A percentile compares a stretch with the other conserved stretches of the same genome.
Conservation (phyloP, 1,284 basidiomycete species). For the Cryptococcus jaspeensis region DNA sequence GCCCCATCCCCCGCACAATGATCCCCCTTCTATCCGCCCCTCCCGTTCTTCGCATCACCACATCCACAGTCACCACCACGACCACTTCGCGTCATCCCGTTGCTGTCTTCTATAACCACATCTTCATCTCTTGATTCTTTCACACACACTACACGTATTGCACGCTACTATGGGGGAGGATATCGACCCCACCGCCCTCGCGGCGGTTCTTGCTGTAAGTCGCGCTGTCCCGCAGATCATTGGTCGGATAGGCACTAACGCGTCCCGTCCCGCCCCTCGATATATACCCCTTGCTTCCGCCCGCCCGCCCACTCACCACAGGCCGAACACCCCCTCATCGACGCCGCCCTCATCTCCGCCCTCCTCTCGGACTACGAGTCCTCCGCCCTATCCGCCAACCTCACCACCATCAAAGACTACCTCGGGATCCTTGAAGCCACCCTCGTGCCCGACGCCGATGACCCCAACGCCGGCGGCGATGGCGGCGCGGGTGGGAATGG, state of each 20-base stretch:
- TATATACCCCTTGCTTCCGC: not conserved
- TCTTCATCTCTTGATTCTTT: too few species aligned
- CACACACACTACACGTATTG: too few species aligned
- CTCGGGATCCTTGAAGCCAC: slow-evolving; percentile 47
- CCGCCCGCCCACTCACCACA: slow-evolving; percentile 12
- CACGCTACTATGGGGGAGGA: slow-evolving; percentile 2
- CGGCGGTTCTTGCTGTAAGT: slow-evolving; percentile 24
- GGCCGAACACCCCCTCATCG: slow-evolving; percentile 46
- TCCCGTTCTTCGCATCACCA: too few species aligned
- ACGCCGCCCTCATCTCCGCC: slow-evolving; percentile 41
- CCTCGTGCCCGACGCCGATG: slow-evolving; percentile 38
- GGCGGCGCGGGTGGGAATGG: not conserved
- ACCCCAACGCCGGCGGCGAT: not conserved
- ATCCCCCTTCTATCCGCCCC: too few species aligned
- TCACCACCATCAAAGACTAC: slow-evolving; percentile 36
- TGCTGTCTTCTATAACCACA: too few species aligned
- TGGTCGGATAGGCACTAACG: too few species aligned
- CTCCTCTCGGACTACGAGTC: slow-evolving; percentile 43
- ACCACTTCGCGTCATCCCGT: too few species aligned
- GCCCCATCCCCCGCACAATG: too few species aligned
- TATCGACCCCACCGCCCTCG: slow-evolving; percentile 25
- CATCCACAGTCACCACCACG: too few species aligned
- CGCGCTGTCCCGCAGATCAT: too few species aligned
- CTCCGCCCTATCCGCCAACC: slow-evolving; percentile 19
- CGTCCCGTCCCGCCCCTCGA: not conserved